These are phyloP conservation scores for Dittrichia graveolens DNA, from an alignment of 129 eudicot species.

Conservation along the genomic window DNA sequence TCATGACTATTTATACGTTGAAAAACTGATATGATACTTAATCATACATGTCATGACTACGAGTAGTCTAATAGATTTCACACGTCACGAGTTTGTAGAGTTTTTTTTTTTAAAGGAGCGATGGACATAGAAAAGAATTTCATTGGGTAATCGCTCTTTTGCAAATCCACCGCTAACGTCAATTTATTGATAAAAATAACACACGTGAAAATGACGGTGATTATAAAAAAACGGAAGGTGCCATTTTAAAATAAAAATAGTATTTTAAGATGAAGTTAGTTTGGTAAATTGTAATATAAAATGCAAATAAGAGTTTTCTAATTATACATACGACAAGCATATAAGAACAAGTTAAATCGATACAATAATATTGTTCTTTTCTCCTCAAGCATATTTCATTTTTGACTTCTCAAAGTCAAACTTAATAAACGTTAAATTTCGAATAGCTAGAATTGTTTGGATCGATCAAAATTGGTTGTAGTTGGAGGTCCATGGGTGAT, in stretches of 20 bases:
- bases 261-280: not conserved
- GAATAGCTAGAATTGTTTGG: not conserved
- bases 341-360: constrained; percentile 25
- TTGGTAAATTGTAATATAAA: not conserved
- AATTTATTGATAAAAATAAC: not conserved
- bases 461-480: too few relatives aligned
- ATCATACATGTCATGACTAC: too few relatives aligned
- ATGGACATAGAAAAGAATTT: too few relatives aligned
- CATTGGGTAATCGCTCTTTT: not conserved
- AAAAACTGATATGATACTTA: too few relatives aligned
- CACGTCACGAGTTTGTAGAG: too few relatives aligned
- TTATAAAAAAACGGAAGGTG: not conserved
- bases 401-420: constrained; percentile 23
- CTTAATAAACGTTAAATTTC: not conserved
- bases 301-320: not conserved
- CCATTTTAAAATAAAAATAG: not conserved
- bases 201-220: constrained; percentile 23
- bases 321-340: constrained; percentile 3
- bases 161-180: constrained; percentile 25
- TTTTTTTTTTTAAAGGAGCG: too few relatives aligned
- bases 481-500: too few relatives aligned
- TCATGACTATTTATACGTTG: too few relatives aligned
- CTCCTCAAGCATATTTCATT: constrained; percentile 28
- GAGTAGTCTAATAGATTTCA: too few relatives aligned
- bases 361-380: constrained; percentile 40